Conservation (phyloP, 768 basidiomycete species). For the Paxillus involutus region DNA sequence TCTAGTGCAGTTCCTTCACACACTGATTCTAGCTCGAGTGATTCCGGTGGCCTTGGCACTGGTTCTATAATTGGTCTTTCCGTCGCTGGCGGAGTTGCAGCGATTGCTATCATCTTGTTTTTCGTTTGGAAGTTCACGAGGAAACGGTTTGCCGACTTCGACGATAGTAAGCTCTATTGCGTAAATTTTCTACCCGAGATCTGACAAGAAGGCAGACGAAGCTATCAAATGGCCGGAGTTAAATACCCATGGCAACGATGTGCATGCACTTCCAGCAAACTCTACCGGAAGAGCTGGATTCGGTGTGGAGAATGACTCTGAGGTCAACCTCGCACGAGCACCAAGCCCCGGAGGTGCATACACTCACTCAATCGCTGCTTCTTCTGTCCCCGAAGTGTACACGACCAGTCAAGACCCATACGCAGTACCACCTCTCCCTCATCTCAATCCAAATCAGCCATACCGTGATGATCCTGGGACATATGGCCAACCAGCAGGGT, state of each 20-base stretch:
- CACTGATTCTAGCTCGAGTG: conserved; percentile 15
- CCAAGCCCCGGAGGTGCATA: conserved; percentile 46
- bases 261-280: conserved; percentile 66
- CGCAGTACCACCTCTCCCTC: conserved; percentile 80
- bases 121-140: conserved; percentile 85
- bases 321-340: conserved; percentile 54
- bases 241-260: conserved; percentile 58
- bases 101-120: conserved; percentile 70
- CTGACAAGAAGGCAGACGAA: conserved; percentile 48
- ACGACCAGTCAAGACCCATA: conserved; percentile 59
- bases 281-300: conserved; percentile 74
- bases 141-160: conserved; percentile 73
- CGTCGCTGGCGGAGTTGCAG: conserved; percentile 76
- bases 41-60: conserved; percentile 48
- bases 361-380: conserved; percentile 43
- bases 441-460: conserved; percentile 74
- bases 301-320: conserved; percentile 56
- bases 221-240: conserved; percentile 93
- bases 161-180: conserved; percentile 62
- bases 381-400: conserved; percentile 45
- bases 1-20: conserved; percentile 29
- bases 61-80: conserved; percentile 80
- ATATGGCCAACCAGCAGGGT: conserved; percentile 40
- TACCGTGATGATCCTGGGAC: conserved; percentile 70
- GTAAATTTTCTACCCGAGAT: conserved; percentile 7